These are phyloP conservation scores for Chlamydomonas asymmetrica DNA, from an alignment of 139 green algal species.

Conservation along the genomic window DNA sequence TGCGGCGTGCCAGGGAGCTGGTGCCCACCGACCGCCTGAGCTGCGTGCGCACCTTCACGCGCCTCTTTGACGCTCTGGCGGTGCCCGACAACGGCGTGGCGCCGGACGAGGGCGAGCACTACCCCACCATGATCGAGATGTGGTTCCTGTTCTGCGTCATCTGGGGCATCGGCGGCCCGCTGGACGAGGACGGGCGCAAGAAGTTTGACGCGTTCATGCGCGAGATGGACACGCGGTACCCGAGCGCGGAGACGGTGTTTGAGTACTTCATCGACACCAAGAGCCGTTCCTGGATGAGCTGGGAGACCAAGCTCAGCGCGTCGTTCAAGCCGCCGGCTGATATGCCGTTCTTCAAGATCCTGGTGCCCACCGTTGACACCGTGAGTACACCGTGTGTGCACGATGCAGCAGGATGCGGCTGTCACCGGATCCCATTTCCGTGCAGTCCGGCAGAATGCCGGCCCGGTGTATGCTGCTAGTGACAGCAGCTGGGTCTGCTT, in stretches of 20 bases:
- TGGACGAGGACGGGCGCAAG: slow-evolving; percentile 76
- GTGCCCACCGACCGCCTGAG: slow-evolving; percentile 72
- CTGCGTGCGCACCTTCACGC: slow-evolving; percentile 64
- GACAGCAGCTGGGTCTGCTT: too few species aligned
- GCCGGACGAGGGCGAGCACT: slow-evolving; percentile 53
- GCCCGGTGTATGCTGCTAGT: too few species aligned
- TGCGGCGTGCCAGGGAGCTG: slow-evolving; percentile 73
- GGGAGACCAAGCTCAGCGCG: slow-evolving; percentile 68
- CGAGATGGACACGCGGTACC: slow-evolving; percentile 58
- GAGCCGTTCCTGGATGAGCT: slow-evolving; percentile 60
- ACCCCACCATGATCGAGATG: slow-evolving; percentile 70
- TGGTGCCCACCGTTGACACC: slow-evolving; percentile 80
- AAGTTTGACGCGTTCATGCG: slow-evolving; percentile 69
- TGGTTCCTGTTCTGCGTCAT: slow-evolving; percentile 85
- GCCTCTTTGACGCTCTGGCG: slow-evolving; percentile 76
- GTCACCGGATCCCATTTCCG: too few species aligned
- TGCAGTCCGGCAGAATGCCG: too few species aligned
- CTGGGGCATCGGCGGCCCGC: slow-evolving; percentile 77
- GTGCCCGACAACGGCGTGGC: slow-evolving; percentile 60
- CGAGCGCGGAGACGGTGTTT: slow-evolving; percentile 73
- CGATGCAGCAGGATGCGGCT: too few species aligned
- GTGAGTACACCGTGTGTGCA: too few species aligned
- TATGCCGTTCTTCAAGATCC: slow-evolving; percentile 76
- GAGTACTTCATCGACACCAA: slow-evolving; percentile 78
- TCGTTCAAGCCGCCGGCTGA: slow-evolving; percentile 62